Evolutionary conservation across 306 rosid genomes (phyloP).

Genomic region (Nissolia schottii): DNA sequence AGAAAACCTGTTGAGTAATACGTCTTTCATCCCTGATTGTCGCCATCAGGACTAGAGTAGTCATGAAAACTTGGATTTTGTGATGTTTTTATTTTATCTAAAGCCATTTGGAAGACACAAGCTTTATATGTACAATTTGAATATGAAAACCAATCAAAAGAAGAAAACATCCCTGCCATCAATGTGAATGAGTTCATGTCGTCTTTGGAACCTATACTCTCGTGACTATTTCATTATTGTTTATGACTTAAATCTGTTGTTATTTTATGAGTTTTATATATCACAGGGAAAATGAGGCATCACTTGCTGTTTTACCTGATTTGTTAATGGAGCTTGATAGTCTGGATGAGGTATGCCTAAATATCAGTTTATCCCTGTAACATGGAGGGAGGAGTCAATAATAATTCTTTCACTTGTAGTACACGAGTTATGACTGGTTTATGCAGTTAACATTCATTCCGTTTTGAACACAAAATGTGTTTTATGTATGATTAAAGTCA

Average conservation of each 20-base stretch:
- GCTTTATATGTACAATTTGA: neutral
- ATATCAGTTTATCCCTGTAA: neutral
- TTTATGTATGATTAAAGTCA: neutral
- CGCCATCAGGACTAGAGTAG: neutral
- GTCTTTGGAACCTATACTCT: neutral
- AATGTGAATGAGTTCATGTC: neutral
- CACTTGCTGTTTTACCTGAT: conserved; percentile 79
- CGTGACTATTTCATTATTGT: neutral
- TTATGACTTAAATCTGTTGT: neutral
- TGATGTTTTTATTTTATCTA: neutral
- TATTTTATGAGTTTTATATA: neutral
- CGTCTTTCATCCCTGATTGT: neutral
- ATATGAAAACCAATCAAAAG: neutral
- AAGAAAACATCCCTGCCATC: neutral
- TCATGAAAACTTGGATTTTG: neutral
- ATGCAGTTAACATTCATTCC: neutral
- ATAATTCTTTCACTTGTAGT: neutral
- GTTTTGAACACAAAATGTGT: neutral
- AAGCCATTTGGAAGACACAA: neutral
- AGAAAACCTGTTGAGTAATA: neutral
- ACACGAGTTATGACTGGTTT: neutral
- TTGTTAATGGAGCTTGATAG: conserved; percentile 73
- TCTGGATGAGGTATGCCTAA: conserved; percentile 64
- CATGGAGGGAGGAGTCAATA: neutral
- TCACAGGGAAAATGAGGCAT: conserved; percentile 83